phyloP scores from a whole-genome alignment of 805 yeast genomes.

The Clavispora fructus region DNA sequence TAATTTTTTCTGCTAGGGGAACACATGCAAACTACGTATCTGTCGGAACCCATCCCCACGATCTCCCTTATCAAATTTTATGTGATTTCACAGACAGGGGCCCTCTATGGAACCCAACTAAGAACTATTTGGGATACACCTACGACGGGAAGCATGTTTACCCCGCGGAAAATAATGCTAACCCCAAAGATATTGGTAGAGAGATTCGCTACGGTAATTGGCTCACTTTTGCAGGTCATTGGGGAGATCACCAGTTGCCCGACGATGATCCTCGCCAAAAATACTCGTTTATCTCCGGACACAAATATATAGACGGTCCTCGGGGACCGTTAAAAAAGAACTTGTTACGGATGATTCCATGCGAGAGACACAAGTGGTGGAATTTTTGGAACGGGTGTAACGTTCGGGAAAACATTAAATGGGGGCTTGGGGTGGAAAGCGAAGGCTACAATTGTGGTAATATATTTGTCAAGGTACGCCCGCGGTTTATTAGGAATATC shows the following conservation, averaged over 20 bases:
- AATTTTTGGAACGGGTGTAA: slow-evolving; percentile 81
- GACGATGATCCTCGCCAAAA: slow-evolving; percentile 72
- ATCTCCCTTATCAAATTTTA: slow-evolving; percentile 84
- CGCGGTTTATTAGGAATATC: slow-evolving; percentile 43
- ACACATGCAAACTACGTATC: slow-evolving; percentile 96
- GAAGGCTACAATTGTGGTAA: slow-evolving; percentile 83
- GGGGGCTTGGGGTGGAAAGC: slow-evolving; percentile 85
- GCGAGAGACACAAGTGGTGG: slow-evolving; percentile 92
- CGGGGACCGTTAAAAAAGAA: slow-evolving; percentile 83
- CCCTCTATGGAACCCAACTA: slow-evolving; percentile 88
- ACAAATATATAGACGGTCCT: slow-evolving; percentile 91
- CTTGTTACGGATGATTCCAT: slow-evolving; percentile 60
- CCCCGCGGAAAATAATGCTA: slow-evolving; percentile 37
- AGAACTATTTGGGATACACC: slow-evolving; percentile 77
- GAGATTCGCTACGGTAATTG: slow-evolving; percentile 61
- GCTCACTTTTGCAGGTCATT: slow-evolving; percentile 75
- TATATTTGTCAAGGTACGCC: slow-evolving; percentile 48
- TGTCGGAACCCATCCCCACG: slow-evolving; percentile 96
- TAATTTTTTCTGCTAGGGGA: slow-evolving; percentile 87
- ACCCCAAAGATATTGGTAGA: slow-evolving; percentile 45
- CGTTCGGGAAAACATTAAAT: slow-evolving; percentile 62
- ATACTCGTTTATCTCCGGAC: slow-evolving; percentile 79
- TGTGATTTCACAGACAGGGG: slow-evolving; percentile 95
- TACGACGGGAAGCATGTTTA: slow-evolving; percentile 54
- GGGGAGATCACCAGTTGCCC: slow-evolving; percentile 81